A percentile compares a stretch with the other conserved stretches of the same genome.
These are phyloP conservation scores for Yamadazyma mexicana DNA, from an alignment of 1,139 yeast species.

Conservation along the genomic window DNA sequence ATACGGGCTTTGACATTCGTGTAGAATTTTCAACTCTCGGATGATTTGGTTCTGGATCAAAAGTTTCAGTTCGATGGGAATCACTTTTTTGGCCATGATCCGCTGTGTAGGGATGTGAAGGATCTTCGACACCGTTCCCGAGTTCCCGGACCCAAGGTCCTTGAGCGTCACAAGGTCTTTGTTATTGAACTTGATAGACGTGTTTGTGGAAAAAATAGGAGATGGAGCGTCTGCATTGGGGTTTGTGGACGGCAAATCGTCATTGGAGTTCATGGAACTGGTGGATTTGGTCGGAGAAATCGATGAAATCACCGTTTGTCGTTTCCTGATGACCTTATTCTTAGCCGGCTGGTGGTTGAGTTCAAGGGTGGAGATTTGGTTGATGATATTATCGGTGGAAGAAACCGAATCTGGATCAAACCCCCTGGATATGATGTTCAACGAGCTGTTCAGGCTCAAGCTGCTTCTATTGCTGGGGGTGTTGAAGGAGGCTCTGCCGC, in stretches of 20 bases:
- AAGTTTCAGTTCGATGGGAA: slow-evolving; percentile 82
- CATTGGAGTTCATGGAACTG: slow-evolving; percentile 17
- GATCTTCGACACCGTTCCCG: slow-evolving; percentile 89
- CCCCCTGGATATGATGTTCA: slow-evolving; percentile 25
- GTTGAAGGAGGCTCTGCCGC: background rate
- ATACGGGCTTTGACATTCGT: slow-evolving; percentile 81
- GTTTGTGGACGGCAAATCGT: slow-evolving; percentile 7
- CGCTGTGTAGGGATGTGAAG: slow-evolving; percentile 85
- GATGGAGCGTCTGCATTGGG: slow-evolving; percentile 19
- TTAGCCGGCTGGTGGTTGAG: slow-evolving; percentile 20
- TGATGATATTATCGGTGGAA: slow-evolving; percentile 24
- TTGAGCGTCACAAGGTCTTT: slow-evolving; percentile 74
- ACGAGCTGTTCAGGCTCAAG: slow-evolving; percentile 8
- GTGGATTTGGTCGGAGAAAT: slow-evolving; percentile 45
- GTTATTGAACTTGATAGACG: slow-evolving; percentile 48
- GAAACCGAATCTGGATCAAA: slow-evolving; percentile 31
- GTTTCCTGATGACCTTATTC: slow-evolving; percentile 20
- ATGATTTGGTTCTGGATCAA: slow-evolving; percentile 82
- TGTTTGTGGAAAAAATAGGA: slow-evolving; percentile 41
- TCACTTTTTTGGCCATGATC: slow-evolving; percentile 87
- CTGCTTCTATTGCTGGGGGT: slow-evolving; percentile 9
- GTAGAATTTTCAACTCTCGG: slow-evolving; percentile 85
- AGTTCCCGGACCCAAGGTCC: slow-evolving; percentile 87
- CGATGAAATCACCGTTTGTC: slow-evolving; percentile 47
- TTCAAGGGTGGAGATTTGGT: slow-evolving; percentile 34